Base-by-base conservation (phyloP, 2,329 filamentous ascomycete genomes). In the Lasiodiplodia sp. region DNA sequence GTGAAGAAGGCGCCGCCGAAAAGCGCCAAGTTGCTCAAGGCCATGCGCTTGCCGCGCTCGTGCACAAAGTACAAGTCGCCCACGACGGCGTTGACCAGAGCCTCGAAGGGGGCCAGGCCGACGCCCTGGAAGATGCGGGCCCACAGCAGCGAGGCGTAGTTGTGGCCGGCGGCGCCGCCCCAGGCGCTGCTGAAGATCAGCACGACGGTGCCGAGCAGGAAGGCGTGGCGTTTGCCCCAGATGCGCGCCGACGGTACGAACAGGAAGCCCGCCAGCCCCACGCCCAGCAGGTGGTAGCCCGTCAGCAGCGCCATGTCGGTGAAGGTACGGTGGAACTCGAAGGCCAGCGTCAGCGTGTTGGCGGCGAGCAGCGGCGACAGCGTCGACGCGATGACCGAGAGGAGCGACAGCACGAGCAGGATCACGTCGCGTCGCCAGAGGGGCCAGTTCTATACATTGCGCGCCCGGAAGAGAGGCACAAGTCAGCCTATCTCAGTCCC, bases 11-110 rank as follows among this genome's bases (percentile, higher is more conserved):
- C 87, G 18, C 89, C 89, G 2, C 90, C 90, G 71, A 91, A 92
- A 2, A 92, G 81, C n/a, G 88, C 86, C 37, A 92, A 84, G 74
- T 91, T 92, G 3, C 85, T 86, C 67, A 97, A 84, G 0, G 95
- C 95, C 95, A 97, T 97, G 68, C 94, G 88, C 73, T 91, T 88
- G 38, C 94, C 94, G 65, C 92, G 87, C 83, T 92, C 89, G 81
- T 95, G 95, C 31, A 97, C 93, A 79, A 90, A 96, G 80, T 95
- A 97, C 64, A 98, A 78, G 78, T 98, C 95, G 51, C 94, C 95
- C 7, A 97, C 92, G 60, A 89, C 91, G 0, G 93, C 93, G 79
- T 97, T 97, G 69, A 97, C 91, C 28, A 97, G 83, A 1, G 92
- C 92, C 80, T 98, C 95, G 72, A 96, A 97, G 0, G 95, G 94